Evolutionary conservation across 169 alveolate genomes (phyloP).

Genomic region (Besnoitia besnoiti): DNA sequence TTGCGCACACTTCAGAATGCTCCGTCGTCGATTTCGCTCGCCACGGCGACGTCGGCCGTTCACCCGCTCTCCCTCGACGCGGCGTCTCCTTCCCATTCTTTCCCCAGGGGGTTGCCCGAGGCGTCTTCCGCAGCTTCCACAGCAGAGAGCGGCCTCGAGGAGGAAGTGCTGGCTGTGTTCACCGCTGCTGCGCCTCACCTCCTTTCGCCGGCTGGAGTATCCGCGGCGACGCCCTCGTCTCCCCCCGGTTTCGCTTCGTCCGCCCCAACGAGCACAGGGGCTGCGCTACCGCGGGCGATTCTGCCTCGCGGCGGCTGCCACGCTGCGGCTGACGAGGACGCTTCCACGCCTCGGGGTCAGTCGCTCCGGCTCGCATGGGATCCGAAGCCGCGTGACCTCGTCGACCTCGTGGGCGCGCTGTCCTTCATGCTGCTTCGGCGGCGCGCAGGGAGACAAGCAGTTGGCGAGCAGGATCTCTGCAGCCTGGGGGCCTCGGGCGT

Average conservation of each 20-base stretch:
- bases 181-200: not conserved
- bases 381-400: conserved; percentile 9
- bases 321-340: not conserved
- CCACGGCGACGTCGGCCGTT: not conserved
- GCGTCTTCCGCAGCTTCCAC: not conserved
- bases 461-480: no score
- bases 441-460: not conserved
- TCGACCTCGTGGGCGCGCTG: not conserved
- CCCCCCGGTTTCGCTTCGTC: not conserved
- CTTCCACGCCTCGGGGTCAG: not conserved
- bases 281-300: not conserved
- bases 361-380: conserved; percentile 15
- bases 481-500: not conserved
- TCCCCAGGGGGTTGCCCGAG: no score
- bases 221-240: not conserved
- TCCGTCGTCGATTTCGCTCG: not conserved
- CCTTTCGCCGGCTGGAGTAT: no score
- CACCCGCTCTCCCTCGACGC: not conserved
- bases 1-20: not conserved
- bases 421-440: not conserved
- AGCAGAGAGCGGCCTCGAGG: not conserved
- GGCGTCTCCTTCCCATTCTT: no score
- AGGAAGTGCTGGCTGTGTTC: not conserved
- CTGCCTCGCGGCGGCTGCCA: not conserved
- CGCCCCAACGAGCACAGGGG: not conserved